Conservation (phyloP, 768 basidiomycete species). For the Psilocybe subaeruginosa region DNA sequence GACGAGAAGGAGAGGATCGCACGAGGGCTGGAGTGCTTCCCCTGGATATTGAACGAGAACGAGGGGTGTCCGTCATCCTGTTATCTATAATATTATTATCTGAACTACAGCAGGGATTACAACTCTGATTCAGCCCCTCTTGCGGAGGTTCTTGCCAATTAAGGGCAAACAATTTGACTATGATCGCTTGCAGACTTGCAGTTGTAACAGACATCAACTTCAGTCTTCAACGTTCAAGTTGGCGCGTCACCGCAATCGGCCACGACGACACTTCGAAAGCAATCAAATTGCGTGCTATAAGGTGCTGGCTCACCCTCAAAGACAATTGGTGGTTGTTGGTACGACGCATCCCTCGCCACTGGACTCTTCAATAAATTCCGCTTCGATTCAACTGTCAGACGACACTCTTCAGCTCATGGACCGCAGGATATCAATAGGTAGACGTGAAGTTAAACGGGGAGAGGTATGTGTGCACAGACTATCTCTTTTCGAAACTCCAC, state of each 20-base stretch:
- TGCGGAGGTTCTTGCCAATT: not conserved
- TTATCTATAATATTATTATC: not conserved
- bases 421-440: constrained; percentile 18
- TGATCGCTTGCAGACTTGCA: not conserved
- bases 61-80: constrained; percentile 33
- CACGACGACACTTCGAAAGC: too few relatives aligned
- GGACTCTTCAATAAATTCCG: too few relatives aligned
- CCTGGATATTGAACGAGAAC: constrained; percentile 33
- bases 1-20: constrained; percentile 51
- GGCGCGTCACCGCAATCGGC: too few relatives aligned
- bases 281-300: too few relatives aligned
- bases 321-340: too few relatives aligned
- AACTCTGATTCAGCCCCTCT: not conserved
- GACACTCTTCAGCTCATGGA: not conserved
- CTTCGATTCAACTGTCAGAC: too few relatives aligned
- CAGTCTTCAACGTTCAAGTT: not conserved
- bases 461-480: constrained; percentile 22
- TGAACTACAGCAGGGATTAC: not conserved
- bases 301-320: too few relatives aligned
- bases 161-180: not conserved
- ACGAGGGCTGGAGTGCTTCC: constrained; percentile 28
- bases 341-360: too few relatives aligned
- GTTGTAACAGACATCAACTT: not conserved
- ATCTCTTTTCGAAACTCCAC: not conserved
- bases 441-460: constrained; percentile 13